These are phyloP conservation scores for Trichoderma asperelloides DNA, from an alignment of 495 filamentous ascomycete species.

Conservation along the genomic window DNA sequence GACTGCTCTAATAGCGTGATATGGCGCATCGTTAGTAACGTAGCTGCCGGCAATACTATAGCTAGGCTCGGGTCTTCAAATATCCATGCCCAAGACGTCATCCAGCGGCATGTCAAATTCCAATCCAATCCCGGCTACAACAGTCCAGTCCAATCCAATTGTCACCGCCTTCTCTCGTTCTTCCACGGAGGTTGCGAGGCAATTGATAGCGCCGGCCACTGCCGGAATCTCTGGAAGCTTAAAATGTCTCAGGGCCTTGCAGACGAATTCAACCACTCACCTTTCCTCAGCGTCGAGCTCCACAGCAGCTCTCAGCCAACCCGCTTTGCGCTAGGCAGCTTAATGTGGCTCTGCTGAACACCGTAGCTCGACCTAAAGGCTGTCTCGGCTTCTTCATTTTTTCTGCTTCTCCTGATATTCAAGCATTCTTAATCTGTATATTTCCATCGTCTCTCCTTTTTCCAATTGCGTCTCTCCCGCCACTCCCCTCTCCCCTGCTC, in stretches of 20 bases:
- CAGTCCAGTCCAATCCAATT: too few species aligned
- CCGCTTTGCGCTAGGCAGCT: not conserved
- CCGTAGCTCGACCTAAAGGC: not conserved
- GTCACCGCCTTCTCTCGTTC: too few species aligned
- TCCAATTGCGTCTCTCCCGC: not conserved
- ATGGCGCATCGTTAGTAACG: too few species aligned
- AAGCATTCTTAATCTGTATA: not conserved
- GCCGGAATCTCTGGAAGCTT: conserved; percentile 1
- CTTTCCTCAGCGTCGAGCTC: not conserved
- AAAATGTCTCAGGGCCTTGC: not conserved
- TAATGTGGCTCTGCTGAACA: conserved; percentile 7
- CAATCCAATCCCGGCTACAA: too few species aligned
- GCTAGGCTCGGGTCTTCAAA: too few species aligned
- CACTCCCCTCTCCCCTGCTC: too few species aligned
- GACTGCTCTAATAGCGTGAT: too few species aligned
- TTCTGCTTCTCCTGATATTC: not conserved
- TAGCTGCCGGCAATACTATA: too few species aligned
- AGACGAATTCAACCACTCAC: not conserved
- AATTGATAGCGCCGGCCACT: not conserved
- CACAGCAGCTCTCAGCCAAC: not conserved
- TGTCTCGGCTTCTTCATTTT: not conserved
- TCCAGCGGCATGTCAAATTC: too few species aligned
- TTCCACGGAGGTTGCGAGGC: too few species aligned
- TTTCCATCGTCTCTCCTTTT: not conserved
- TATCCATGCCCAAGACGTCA: too few species aligned